Evolutionary conservation across 129 eudicot species (phyloP), one percentile per base, ranked within the genome.

Genomic region (Helianthus annuus): DNA sequence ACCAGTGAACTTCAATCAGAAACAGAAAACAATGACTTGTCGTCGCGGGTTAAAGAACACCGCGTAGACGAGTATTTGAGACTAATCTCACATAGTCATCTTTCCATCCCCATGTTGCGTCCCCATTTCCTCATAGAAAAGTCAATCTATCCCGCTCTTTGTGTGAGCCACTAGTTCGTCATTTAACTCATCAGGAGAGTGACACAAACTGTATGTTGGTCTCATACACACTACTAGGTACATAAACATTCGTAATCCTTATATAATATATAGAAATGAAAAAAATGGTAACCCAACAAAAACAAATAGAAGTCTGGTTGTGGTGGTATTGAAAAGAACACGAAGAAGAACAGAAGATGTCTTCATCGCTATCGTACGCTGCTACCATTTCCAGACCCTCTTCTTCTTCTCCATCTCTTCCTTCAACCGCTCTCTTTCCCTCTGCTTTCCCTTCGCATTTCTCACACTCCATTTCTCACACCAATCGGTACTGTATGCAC

Each of bases 281-380:
- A 55, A 29, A 59, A 10, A 60, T 12, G 68, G 29, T 2, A 63
- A 63, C 17, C 13, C 19, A 48, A 19, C 29, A 19, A 66, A 46
- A 66, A 46, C 0, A 9, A 11, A 6, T 11, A 58, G 11, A 45
- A 53, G 22, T 40, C 64, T 51, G 14, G 64, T 74, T 63, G 12
- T 51, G 6, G 32, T 53, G 59, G 59, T 15, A 16, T 14, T 5
- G 52, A 60, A 77, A 38, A 39, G 29, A 69, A 76, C 51, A 69
- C n/a, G 53, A 69, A 61, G 62, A 38, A 39, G 40, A 69, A n/a
- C n/a, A 13, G 53, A 69, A 54, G 56, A 87, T 85, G 90, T 57
- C 87, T 54, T 63, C 84, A 34, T 84, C 92, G 42, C 71, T 88
- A 39, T 73, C 90, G 27, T 77, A 66, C 77, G 70, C 79, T 17